A percentile compares a stretch with the other conserved stretches of the same genome.
Evolutionary conservation across 768 basidiomycete species (phyloP).

Genomic region (Mycena floridula): DNA sequence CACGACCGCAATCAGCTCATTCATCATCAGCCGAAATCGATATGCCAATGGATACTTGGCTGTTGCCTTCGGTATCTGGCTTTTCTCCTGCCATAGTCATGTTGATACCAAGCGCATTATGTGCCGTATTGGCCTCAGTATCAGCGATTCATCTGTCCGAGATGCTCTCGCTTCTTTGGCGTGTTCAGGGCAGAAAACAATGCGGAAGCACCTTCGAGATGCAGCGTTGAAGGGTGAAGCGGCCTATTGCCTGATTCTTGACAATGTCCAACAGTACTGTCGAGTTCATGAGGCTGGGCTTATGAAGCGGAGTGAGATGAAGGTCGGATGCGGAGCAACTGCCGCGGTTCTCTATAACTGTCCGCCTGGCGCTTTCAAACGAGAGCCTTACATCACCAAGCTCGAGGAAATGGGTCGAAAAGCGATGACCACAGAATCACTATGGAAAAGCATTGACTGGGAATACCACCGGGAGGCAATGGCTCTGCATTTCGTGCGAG

Average conservation of each 20-base stretch:
- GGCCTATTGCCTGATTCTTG: neutral
- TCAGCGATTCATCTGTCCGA: constrained; percentile 12
- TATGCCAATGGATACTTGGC: constrained; percentile 18
- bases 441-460: neutral
- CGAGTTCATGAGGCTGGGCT: neutral
- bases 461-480: neutral
- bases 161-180: constrained; percentile 13
- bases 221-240: neutral
- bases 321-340: neutral
- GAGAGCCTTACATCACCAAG: neutral
- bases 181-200: constrained; percentile 1
- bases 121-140: constrained; percentile 12
- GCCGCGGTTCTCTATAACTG: neutral
- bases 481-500: neutral
- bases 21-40: constrained; percentile 12
- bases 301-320: neutral
- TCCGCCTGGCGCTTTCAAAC: neutral
- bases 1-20: constrained; percentile 15
- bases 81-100: too few relatives aligned
- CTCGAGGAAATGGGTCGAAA: neutral
- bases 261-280: neutral
- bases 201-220: neutral
- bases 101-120: constrained; percentile 16
- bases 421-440: neutral
- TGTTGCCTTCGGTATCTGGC: too few relatives aligned